Conservation (phyloP, 2,329 filamentous ascomycete genomes). For the Colletotrichum orbiculare region DNA sequence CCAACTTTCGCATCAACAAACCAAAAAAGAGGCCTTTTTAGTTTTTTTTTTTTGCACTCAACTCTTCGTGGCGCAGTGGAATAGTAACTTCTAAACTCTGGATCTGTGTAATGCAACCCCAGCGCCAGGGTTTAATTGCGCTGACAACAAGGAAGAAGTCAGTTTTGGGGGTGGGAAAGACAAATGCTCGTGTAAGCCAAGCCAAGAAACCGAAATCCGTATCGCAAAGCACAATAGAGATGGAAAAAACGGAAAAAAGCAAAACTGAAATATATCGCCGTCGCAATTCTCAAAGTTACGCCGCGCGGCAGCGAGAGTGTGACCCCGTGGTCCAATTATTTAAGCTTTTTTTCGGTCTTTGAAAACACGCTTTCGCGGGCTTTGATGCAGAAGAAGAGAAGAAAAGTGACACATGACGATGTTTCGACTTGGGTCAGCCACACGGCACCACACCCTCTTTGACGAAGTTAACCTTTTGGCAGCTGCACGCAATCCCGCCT, state of each 20-base stretch:
- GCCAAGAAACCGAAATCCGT: no score
- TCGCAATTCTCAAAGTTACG: conserved; percentile 12
- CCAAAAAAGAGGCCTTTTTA: no score
- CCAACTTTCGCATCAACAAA: no score
- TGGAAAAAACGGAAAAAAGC: neutral
- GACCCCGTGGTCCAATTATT: conserved; percentile 14
- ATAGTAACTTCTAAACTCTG: conserved; percentile 19
- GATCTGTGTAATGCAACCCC: conserved; percentile 13
- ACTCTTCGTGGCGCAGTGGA: conserved; percentile 19
- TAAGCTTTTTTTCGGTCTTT: conserved; percentile 36
- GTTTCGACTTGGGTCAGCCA: conserved; percentile 26
- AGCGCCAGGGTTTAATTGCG: neutral
- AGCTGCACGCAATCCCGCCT: conserved; percentile 36
- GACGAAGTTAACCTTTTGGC: conserved; percentile 27
- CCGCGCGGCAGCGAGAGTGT: neutral
- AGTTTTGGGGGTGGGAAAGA: no score
- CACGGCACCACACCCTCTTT: conserved; percentile 13
- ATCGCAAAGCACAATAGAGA: no score
- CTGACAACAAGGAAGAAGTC: no score
- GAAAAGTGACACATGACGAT: conserved; percentile 34
- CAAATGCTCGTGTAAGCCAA: no score
- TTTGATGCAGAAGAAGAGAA: conserved; percentile 16
- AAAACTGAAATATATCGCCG: conserved; percentile 17
- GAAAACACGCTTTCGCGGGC: conserved; percentile 32
- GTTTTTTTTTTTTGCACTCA: no score